A percentile compares a stretch with the other conserved stretches of the same genome.
These are phyloP conservation scores for Akanthomyces uredinophilus DNA, from an alignment of 2,329 filamentous ascomycete species.

Conservation along the genomic window DNA sequence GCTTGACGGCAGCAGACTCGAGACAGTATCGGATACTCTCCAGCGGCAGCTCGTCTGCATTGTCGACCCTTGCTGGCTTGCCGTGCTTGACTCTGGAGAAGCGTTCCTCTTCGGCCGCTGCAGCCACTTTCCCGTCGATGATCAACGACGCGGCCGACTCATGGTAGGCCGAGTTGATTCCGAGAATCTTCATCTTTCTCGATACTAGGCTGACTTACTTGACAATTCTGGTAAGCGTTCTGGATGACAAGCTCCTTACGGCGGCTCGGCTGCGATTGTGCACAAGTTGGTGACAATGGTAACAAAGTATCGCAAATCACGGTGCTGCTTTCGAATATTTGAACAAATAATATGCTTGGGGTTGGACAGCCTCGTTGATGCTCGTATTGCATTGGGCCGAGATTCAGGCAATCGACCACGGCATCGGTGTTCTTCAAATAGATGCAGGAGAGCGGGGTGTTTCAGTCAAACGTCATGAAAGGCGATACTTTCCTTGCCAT, in stretches of 20 bases:
- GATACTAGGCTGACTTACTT: not conserved
- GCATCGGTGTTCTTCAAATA: not conserved
- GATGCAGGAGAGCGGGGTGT: not conserved
- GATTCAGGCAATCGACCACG: not conserved
- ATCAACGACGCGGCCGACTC: not conserved
- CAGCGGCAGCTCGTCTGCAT: conserved; percentile 6
- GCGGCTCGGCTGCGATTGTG: not conserved
- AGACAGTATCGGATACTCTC: conserved; percentile 6
- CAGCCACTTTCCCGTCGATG: not conserved
- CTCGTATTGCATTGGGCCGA: not conserved
- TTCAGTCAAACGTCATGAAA: not conserved
- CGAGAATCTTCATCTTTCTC: conserved; percentile 1
- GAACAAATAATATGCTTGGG: no score
- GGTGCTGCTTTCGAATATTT: no score
- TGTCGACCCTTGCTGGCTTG: conserved; percentile 4
- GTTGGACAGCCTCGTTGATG: no score
- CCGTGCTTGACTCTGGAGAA: conserved; percentile 3
- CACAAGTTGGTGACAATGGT: not conserved
- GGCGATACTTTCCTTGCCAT: no score
- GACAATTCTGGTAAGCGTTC: not conserved
- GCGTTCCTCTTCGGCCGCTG: conserved; percentile 4
- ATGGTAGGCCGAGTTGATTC: conserved; percentile 3
- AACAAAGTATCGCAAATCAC: no score
- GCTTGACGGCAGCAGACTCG: not conserved
- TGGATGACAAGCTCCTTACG: not conserved